Evolutionary conservation across 2,329 filamentous ascomycete species (phyloP), one percentile per base, ranked within the genome.

Genomic region (Stagonosporopsis chrysanthemi): DNA sequence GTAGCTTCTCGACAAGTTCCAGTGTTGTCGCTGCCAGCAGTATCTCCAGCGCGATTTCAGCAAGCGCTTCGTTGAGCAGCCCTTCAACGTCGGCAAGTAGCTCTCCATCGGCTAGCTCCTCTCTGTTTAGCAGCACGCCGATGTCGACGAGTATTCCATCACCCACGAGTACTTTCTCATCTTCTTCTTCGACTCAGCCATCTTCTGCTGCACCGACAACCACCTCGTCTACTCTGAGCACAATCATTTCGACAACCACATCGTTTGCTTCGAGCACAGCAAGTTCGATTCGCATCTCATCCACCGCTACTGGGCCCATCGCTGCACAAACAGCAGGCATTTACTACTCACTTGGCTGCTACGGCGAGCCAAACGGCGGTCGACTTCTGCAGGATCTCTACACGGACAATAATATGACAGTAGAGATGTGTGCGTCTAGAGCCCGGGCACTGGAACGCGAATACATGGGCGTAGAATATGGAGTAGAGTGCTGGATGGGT

Each of bases 401-500:
- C 31, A 39, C 52, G 4, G 48, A 54, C 15, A 35, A 15, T 15
- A 54, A 28, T 14, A 54, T 54, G 52, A 54, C 52, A 14, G 28
- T 36, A 6, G 52, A 48, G 39, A 36, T 54, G 38, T 54, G 52
- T 38, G 52, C 52, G 6, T 31, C 44, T 3, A 26, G 41, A 48
- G 52, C 52, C 5, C 36, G 42, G 39, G 24, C 17, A 5, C 29
- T 42, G 2, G 44, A 54, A 26, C 48, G 48, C 31, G 52, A 48
- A 9, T 54, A 48, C 41, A 54, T 54, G 44, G 52, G 52, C 26
- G 28, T 54, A 4, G 36, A 54, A 29, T 54, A 48, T 17, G 52
- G 43, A 22, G 19, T 29, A 9, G 52, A 54, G 44, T 54, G 52
- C 39, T 54, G 52, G 44, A 54, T 54, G 52, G 52, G 52, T 15